A percentile compares a stretch with the other conserved stretches of the same genome.
phyloP scores from a whole-genome alignment of 306 rosid species.

The Vachellia pachyceras region DNA sequence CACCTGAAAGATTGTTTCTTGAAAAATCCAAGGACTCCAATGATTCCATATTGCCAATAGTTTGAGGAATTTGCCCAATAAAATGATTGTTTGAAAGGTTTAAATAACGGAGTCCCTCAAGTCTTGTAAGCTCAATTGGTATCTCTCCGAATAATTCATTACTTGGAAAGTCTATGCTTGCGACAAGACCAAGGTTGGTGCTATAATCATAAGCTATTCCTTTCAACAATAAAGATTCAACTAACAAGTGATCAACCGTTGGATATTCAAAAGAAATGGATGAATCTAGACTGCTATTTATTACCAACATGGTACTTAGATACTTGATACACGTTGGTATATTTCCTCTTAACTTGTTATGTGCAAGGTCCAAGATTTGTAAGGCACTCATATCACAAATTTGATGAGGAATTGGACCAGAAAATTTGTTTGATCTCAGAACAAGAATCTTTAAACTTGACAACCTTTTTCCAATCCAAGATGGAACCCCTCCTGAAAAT shows the following conservation, averaged over 20 bases:
- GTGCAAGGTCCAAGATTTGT: not conserved
- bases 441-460: slow-evolving; percentile 28
- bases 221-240: not conserved
- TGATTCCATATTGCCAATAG: not conserved
- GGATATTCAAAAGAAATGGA: too few relatives aligned
- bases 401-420: not conserved
- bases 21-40: not conserved
- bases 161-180: not conserved
- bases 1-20: not conserved
- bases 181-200: not conserved
- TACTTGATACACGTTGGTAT: not conserved
- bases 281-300: not conserved
- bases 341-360: not conserved
- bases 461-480: not conserved
- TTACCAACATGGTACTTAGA: not conserved
- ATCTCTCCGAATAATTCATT: not conserved
- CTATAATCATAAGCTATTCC: not conserved
- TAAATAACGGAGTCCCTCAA: not conserved
- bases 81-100: not conserved
- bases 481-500: not conserved
- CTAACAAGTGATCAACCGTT: too few relatives aligned
- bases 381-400: not conserved
- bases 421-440: slow-evolving; percentile 12
- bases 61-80: not conserved
- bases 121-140: not conserved